phyloP scores from a whole-genome alignment of 208 protist species.

The Crithidia bombi region DNA sequence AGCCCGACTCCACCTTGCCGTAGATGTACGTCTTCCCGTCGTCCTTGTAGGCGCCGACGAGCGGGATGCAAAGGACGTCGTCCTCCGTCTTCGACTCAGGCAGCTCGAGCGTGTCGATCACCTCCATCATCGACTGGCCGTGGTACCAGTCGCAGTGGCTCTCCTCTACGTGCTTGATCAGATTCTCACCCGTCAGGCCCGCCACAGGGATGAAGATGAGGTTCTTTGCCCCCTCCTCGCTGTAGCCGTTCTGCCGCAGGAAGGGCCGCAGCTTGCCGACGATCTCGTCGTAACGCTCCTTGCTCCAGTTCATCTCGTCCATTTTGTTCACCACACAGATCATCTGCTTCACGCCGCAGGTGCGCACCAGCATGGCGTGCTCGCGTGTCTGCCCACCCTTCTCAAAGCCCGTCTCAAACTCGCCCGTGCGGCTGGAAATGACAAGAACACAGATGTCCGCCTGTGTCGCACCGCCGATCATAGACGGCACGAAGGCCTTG shows the following conservation, averaged over 20 bases:
- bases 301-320: slow-evolving; percentile 98
- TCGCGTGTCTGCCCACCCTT: slow-evolving; percentile 99
- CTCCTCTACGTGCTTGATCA: slow-evolving; percentile 81
- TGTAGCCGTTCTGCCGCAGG: slow-evolving; percentile 95
- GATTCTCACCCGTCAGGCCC: slow-evolving; percentile 94
- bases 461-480: slow-evolving; percentile 98
- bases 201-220: slow-evolving; percentile 97
- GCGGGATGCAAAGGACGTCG: slow-evolving; percentile 92
- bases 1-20: slow-evolving; percentile 96
- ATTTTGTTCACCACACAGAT: slow-evolving; percentile 99
- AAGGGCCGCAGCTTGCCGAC: slow-evolving; percentile 95
- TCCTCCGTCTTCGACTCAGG: slow-evolving; percentile 82
- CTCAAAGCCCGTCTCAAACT: slow-evolving; percentile 99
- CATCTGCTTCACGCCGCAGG: slow-evolving; percentile 96
- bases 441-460: slow-evolving; percentile 99
- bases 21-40: slow-evolving; percentile 93
- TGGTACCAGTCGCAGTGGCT: slow-evolving; percentile 91
- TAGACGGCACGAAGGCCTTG: slow-evolving; percentile 99
- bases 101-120: slow-evolving; percentile 89
- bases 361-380: slow-evolving; percentile 99
- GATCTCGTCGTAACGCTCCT: slow-evolving; percentile 97
- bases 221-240: slow-evolving; percentile 84
- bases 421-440: slow-evolving; percentile 98
- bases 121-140: slow-evolving; percentile 92
- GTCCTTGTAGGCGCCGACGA: slow-evolving; percentile 96